phyloP scores from a whole-genome alignment of 768 basidiomycete species.

The Mycena metata region DNA sequence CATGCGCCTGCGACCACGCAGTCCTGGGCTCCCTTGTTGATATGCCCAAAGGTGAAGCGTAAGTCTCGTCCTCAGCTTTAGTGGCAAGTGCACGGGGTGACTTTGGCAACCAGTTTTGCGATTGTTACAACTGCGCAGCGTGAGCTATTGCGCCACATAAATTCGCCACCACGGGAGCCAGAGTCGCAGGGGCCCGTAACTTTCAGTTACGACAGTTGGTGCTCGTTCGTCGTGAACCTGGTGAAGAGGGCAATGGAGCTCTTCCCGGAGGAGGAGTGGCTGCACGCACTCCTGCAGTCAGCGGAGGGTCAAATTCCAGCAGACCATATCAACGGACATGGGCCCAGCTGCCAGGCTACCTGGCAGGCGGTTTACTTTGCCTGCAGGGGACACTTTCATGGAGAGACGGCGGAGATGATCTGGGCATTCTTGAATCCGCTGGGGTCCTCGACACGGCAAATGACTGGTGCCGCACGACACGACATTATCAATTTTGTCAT shows the following conservation, averaged over 20 bases:
- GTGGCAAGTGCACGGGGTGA: background rate
- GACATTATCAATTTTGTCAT: too few relatives aligned
- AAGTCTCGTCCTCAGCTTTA: background rate
- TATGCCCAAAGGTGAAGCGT: too few relatives aligned
- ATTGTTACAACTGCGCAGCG: too few relatives aligned
- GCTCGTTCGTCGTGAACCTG: conserved; percentile 22
- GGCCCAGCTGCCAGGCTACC: too few relatives aligned
- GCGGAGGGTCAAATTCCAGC: conserved; percentile 34
- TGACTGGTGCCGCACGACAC: too few relatives aligned
- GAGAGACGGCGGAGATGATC: too few relatives aligned
- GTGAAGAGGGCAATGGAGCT: conserved; percentile 1
- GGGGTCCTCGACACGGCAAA: too few relatives aligned
- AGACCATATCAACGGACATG: too few relatives aligned
- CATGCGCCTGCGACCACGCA: conserved; percentile 24
- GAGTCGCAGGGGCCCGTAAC: background rate
- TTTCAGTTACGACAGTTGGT: conserved; percentile 24
- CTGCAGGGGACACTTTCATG: too few relatives aligned
- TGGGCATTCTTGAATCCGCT: too few relatives aligned
- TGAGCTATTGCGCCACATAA: too few relatives aligned
- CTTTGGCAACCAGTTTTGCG: conserved; percentile 17
- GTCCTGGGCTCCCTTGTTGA: conserved; percentile 22
- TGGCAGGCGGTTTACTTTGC: too few relatives aligned
- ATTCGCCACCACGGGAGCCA: conserved; percentile 14
- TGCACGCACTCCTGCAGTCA: conserved; percentile 6
- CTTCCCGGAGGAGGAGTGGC: conserved; percentile 25